Evolutionary conservation across 2,329 filamentous ascomycete genomes (phyloP), one percentile per base, ranked within the genome.

Genomic region (Aspergillaceae sp.): DNA sequence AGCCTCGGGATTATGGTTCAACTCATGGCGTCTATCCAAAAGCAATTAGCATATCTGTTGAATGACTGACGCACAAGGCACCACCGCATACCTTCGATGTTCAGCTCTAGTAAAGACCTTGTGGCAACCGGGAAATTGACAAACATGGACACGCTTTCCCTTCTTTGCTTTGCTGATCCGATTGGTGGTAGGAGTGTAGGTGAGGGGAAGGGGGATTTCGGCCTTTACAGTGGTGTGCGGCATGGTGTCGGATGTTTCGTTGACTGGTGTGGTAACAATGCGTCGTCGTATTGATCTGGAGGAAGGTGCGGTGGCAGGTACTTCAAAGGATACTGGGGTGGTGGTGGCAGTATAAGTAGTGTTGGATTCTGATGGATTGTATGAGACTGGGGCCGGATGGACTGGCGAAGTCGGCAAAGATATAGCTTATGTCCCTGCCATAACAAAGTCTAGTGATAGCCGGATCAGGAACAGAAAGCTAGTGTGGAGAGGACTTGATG

Each of bases 91-190:
- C 65, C 69, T 65, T 52, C 65, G 61, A 53, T 75, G 72, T 53
- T 75, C 72, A 47, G 72, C 72, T 57, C 72, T 66, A 28, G 72
- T 74, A 50, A 74, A 75, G 46, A 74, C 66, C 65, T 75, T 75
- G 49, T 62, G 63, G 54, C 72, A 75, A 35, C 71, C 70, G 10
- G 69, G 68, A 48, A 61, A 71, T 47, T 72, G 64, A 53, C 72
- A 75, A 6, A 65, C 65, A 53, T 75, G 72, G 9, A 75, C 72
- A 43, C 71, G 68, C 57, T 74, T 74, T 29, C 72, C 72, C 56
- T 75, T 75, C 61, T 74, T 75, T 8, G 72, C 72, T 56, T 74
- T 75, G 61, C 72, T 75, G 52, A 74, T 67, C 43, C 72, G 68
- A 52, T 68, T 68, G 33, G 72, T 74, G 19, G 71, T 74, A 26